Conservation (phyloP, 2,329 filamentous ascomycete species). For the Epichloe scottii region DNA sequence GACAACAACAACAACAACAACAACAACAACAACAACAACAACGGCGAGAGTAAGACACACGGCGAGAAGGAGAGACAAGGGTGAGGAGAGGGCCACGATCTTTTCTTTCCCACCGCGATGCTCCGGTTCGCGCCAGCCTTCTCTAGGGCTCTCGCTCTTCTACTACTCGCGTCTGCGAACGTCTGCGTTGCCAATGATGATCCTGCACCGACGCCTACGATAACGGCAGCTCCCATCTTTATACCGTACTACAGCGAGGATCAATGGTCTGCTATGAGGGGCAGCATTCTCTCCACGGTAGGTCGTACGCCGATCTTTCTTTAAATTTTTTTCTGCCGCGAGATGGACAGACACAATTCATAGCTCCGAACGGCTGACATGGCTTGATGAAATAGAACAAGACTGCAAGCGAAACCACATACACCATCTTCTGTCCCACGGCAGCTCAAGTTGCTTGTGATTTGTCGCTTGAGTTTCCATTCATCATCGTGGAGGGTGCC, state of each 20-base stretch:
- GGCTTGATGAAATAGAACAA: slow-evolving; percentile 19
- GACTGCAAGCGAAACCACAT: slow-evolving; percentile 26
- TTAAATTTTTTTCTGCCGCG: neutral
- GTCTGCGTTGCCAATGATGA: slow-evolving; percentile 7
- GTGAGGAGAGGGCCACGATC: neutral
- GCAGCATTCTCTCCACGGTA: slow-evolving; percentile 33
- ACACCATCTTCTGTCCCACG: slow-evolving; percentile 36
- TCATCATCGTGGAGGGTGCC: slow-evolving; percentile 33
- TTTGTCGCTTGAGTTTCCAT: slow-evolving; percentile 33
- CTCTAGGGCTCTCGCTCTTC: slow-evolving; percentile 6
- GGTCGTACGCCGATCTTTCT: slow-evolving; percentile 5
- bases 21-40: neutral
- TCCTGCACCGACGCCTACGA: slow-evolving; percentile 11
- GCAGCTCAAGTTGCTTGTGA: slow-evolving; percentile 28
- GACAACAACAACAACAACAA: neutral
- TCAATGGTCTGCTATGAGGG: slow-evolving; percentile 32
- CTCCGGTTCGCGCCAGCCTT: neutral
- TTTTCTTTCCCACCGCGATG: neutral
- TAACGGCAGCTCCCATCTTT: slow-evolving; percentile 31
- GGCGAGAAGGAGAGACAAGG: neutral
- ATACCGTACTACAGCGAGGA: slow-evolving; percentile 29
- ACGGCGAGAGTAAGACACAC: neutral
- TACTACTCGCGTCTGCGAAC: slow-evolving; percentile 9
- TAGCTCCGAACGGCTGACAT: neutral
- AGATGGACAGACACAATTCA: neutral